These are phyloP conservation scores for Backusella mclennaniae DNA, from an alignment of 192 early-diverging fungal species.

Conservation along the genomic window DNA sequence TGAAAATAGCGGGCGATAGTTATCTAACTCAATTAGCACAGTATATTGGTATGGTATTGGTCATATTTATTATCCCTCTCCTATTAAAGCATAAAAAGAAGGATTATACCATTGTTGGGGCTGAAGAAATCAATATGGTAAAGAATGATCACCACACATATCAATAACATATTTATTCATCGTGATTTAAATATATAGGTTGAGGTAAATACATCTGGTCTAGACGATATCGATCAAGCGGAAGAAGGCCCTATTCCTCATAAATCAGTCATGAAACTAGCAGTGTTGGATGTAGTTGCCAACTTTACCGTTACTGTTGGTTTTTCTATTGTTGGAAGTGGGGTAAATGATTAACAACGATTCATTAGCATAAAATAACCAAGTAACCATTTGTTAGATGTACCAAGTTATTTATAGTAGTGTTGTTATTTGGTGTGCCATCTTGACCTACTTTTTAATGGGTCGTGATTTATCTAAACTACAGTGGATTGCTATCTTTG, in stretches of 20 bases:
- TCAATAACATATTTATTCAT: too few relatives aligned
- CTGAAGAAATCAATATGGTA: conserved; percentile 12
- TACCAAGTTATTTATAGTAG: conserved; percentile 63
- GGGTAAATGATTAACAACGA: conserved; percentile 35
- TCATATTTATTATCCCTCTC: conserved; percentile 38
- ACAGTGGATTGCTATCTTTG: conserved; percentile 55
- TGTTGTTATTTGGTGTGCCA: conserved; percentile 64
- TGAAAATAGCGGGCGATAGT: conserved; percentile 28
- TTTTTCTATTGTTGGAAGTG: conserved; percentile 58
- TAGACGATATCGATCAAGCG: conserved; percentile 16
- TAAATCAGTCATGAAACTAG: conserved; percentile 26
- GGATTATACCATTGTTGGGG: conserved; percentile 10
- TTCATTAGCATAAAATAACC: not conserved
- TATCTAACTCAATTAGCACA: conserved; percentile 31
- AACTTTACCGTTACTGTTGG: conserved; percentile 56
- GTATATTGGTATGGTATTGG: conserved; percentile 41
- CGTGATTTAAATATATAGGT: not conserved
- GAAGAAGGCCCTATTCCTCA: conserved; percentile 34
- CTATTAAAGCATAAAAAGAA: conserved; percentile 16
- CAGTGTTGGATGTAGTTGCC: conserved; percentile 51
- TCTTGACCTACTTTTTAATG: conserved; percentile 54
- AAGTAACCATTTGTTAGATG: conserved; percentile 38
- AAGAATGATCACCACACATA: not conserved
- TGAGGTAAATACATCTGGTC: conserved; percentile 26
- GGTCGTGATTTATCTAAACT: conserved; percentile 41